Percentiles rank a stretch among this genome's conserved stretches.
Conservation (phyloP, 371 early-diverging fungal species). For the Rhizopus sp. region DNA sequence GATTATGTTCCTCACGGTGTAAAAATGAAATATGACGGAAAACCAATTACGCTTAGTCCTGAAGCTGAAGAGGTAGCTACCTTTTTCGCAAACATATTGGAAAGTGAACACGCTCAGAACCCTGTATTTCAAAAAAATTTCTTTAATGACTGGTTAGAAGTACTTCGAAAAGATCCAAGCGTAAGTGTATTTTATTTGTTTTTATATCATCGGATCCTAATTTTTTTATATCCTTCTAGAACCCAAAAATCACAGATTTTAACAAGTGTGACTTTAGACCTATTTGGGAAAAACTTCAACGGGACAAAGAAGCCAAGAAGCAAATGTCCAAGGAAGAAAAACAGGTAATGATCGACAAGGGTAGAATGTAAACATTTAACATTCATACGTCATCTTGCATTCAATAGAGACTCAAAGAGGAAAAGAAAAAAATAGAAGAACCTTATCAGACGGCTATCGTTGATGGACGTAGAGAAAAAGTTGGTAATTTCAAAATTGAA, state of each 20-base stretch:
- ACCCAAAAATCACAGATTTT: slow-evolving; percentile 77
- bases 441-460: slow-evolving; percentile 74
- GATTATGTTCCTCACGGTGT: slow-evolving; percentile 90
- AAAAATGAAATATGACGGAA: slow-evolving; percentile 86
- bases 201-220: neutral
- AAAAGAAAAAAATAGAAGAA: slow-evolving; percentile 72
- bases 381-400: neutral
- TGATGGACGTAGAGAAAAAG: slow-evolving; percentile 94
- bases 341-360: slow-evolving; percentile 36
- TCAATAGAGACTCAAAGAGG: slow-evolving; percentile 65
- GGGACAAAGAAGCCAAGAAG: slow-evolving; percentile 80
- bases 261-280: slow-evolving; percentile 89
- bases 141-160: slow-evolving; percentile 80
- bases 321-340: slow-evolving; percentile 91
- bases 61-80: slow-evolving; percentile 94
- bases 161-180: slow-evolving; percentile 66
- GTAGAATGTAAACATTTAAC: neutral
- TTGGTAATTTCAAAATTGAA: slow-evolving; percentile 96
- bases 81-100: slow-evolving; percentile 89
- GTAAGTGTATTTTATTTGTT: slow-evolving; percentile 42
- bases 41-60: slow-evolving; percentile 70
- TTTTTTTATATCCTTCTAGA: slow-evolving; percentile 31
- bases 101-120: slow-evolving; percentile 85
- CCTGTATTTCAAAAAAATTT: slow-evolving; percentile 89
- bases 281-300: slow-evolving; percentile 80